Percentiles rank a stretch among this genome's conserved stretches.
Conservation (phyloP, 1,139 yeast genomes). For the Diutina pseudorugosa region DNA sequence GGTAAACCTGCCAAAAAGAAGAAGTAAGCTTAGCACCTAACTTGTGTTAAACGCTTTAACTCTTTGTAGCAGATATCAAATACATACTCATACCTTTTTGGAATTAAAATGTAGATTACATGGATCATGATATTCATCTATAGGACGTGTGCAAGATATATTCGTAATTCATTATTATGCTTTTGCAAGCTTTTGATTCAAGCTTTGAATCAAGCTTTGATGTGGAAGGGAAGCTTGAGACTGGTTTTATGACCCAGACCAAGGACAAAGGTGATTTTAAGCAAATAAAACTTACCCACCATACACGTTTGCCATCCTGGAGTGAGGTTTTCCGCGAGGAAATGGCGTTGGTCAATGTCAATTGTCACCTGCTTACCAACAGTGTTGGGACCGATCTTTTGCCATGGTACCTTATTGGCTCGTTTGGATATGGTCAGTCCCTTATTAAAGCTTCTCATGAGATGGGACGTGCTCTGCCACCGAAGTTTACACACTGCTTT, state of each 20-base stretch:
- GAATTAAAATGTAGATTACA: background rate
- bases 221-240: background rate
- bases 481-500: background rate
- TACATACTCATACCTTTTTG: too few relatives aligned
- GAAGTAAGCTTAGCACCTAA: too few relatives aligned
- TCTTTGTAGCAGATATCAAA: too few relatives aligned
- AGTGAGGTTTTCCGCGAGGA: background rate
- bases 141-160: background rate
- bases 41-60: too few relatives aligned
- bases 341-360: conserved; percentile 1
- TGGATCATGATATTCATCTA: background rate
- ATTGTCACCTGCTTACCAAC: background rate
- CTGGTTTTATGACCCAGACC: background rate
- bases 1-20: background rate
- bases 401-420: background rate
- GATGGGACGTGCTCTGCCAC: background rate
- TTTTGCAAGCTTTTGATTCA: too few relatives aligned
- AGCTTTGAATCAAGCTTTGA: background rate
- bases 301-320: background rate
- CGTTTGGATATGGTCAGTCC: background rate
- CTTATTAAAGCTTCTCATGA: background rate
- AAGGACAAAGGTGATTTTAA: background rate
- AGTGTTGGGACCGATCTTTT: background rate
- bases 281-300: background rate
- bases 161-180: background rate